Evolutionary conservation across 2,329 filamentous ascomycete genomes (phyloP).

Genomic region (Paramyrothecium roridum): DNA sequence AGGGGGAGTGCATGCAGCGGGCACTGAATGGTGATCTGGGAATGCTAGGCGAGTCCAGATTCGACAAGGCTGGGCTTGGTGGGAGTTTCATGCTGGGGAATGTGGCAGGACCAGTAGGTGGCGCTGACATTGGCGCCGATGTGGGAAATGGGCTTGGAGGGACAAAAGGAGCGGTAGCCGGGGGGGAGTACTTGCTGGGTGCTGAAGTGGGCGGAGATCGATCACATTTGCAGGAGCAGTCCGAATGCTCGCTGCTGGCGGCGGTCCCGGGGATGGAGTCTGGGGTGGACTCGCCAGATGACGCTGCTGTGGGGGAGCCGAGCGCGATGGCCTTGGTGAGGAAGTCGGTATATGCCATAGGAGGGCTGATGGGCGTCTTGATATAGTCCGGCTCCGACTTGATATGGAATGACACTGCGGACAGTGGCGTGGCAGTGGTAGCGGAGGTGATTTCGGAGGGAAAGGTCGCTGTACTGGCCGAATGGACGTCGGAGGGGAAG

Average conservation of each 20-base stretch:
- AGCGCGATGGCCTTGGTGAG: slow-evolving; percentile 74
- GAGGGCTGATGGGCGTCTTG: slow-evolving; percentile 91
- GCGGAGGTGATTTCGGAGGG: slow-evolving; percentile 59
- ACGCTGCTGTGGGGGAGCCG: slow-evolving; percentile 59
- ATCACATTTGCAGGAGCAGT: slow-evolving; percentile 56
- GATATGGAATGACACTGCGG: slow-evolving; percentile 34
- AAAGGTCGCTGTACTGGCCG: slow-evolving; percentile 51
- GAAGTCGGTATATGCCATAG: slow-evolving; percentile 87
- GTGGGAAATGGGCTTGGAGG: slow-evolving; percentile 51
- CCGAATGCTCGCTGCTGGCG: slow-evolving; percentile 52
- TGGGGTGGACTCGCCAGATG: slow-evolving; percentile 46
- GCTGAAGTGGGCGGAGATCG: slow-evolving; percentile 44
- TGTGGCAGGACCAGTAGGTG: slow-evolving; percentile 58
- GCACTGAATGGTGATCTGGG: slow-evolving; percentile 73
- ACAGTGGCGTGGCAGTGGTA: slow-evolving; percentile 67
- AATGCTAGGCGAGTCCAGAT: slow-evolving; percentile 61
- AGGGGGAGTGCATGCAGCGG: slow-evolving; percentile 62
- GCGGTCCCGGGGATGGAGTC: slow-evolving; percentile 54
- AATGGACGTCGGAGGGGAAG: slow-evolving; percentile 55
- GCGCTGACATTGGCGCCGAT: slow-evolving; percentile 54
- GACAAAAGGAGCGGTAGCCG: slow-evolving; percentile 33
- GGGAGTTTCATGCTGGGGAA: slow-evolving; percentile 72
- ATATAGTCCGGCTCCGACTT: slow-evolving; percentile 51
- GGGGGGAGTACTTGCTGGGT: slow-evolving; percentile 29
- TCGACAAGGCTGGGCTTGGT: slow-evolving; percentile 67